Evolutionary conservation across 495 filamentous ascomycete genomes (phyloP).

Genomic region (Aspergillus indologenus): DNA sequence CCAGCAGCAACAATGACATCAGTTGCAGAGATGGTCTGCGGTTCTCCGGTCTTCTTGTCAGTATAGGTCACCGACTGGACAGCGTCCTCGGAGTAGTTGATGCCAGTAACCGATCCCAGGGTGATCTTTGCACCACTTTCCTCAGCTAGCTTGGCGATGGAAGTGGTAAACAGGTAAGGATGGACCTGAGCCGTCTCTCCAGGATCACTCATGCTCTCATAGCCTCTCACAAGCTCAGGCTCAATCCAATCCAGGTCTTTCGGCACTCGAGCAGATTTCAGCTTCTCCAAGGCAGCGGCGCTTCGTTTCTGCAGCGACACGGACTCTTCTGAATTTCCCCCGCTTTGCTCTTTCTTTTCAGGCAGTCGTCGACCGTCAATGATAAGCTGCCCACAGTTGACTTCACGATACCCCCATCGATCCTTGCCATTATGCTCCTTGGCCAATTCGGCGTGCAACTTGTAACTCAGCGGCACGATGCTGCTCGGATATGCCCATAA

Average conservation of each 20-base stretch:
- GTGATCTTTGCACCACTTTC: constrained; percentile 72
- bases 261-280: constrained; percentile 64
- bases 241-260: constrained; percentile 85
- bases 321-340: constrained; percentile 27
- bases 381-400: constrained; percentile 72
- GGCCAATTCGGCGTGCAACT: constrained; percentile 80
- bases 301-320: constrained; percentile 73
- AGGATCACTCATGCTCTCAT: constrained; percentile 79
- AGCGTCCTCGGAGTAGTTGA: constrained; percentile 49
- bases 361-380: constrained; percentile 50
- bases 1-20: constrained; percentile 83
- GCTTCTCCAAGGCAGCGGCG: constrained; percentile 53
- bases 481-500: constrained; percentile 89
- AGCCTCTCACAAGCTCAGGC: constrained; percentile 59
- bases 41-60: constrained; percentile 57
- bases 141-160: constrained; percentile 76
- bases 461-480: constrained; percentile 84
- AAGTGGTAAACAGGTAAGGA: constrained; percentile 86
- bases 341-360: constrained; percentile 33
- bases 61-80: constrained; percentile 74
- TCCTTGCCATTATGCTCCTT: constrained; percentile 76
- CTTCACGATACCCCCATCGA: constrained; percentile 81
- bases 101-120: constrained; percentile 61
- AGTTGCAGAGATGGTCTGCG: constrained; percentile 66
- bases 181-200: constrained; percentile 90